Percentiles rank a stretch among this genome's conserved stretches.
These are phyloP conservation scores for Trichophyton benhamiae DNA, from an alignment of 2,329 filamentous ascomycete genomes.

Conservation along the genomic window DNA sequence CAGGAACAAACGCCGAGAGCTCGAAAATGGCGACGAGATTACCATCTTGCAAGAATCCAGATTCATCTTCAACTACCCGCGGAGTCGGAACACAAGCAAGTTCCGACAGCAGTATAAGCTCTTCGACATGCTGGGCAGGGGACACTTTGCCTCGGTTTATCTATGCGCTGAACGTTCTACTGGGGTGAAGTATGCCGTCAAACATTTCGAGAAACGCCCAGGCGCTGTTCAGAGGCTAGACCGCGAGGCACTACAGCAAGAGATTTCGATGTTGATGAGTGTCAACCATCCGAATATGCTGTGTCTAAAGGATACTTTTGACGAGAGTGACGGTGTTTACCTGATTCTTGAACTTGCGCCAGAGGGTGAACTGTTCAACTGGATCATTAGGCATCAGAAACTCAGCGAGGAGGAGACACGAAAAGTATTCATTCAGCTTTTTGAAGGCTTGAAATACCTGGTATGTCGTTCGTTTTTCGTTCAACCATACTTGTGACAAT, in stretches of 20 bases:
- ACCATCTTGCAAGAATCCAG: slow-evolving; percentile 71
- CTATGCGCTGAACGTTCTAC: slow-evolving; percentile 75
- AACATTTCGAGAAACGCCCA: slow-evolving; percentile 78
- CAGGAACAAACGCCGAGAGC: slow-evolving; percentile 77
- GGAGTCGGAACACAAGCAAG: slow-evolving; percentile 56
- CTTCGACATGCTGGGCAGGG: slow-evolving; percentile 77
- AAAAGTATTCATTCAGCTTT: slow-evolving; percentile 79
- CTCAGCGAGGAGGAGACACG: slow-evolving; percentile 72
- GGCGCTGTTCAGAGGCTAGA: slow-evolving; percentile 75
- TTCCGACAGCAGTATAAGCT: slow-evolving; percentile 82
- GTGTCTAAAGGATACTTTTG: slow-evolving; percentile 88
- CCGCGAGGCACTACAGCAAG: slow-evolving; percentile 77
- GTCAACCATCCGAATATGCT: slow-evolving; percentile 88
- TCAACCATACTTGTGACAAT: not conserved
- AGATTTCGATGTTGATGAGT: slow-evolving; percentile 94
- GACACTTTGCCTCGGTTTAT: slow-evolving; percentile 90
- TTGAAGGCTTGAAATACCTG: slow-evolving; percentile 88
- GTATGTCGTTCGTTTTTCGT: slow-evolving; percentile 40
- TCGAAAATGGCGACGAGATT: slow-evolving; percentile 84
- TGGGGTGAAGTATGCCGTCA: slow-evolving; percentile 77
- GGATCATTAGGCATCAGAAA: slow-evolving; percentile 82
- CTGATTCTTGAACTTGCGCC: slow-evolving; percentile 80
- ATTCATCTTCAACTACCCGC: slow-evolving; percentile 86
- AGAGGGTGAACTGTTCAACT: slow-evolving; percentile 92
- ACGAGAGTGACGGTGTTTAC: slow-evolving; percentile 82